Base-by-base conservation (phyloP, 306 rosid genomes). In the Delonix regia region DNA sequence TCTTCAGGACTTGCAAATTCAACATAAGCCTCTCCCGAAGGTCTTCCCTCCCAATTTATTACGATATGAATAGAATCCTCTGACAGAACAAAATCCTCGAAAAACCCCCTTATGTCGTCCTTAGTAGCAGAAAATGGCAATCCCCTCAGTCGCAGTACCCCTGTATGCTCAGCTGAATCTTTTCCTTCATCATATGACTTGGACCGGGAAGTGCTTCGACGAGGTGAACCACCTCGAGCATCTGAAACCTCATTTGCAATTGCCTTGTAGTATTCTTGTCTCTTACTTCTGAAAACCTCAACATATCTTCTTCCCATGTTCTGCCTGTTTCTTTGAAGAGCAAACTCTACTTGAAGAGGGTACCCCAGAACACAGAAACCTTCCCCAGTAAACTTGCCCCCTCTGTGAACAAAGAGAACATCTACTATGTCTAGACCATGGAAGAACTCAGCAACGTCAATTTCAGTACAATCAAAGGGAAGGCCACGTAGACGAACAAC, bases 221-320 rank as follows among this genome's bases (percentile, higher is more conserved):
- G 91, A 3, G 97, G 98, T 27, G 98, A 92, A 68, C 92, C 84
- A 25, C 93, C 89, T 45, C 90, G 90, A 33, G 90, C 70, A 60
- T 90, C 97, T 5, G 87, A 85, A 78, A 92, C 93, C 84, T 94
- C 97, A 45, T 85, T 82, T 11, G 97, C 97, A 69, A 94, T 87
- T 24, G 97, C 98, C 88, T 89, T 94, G 67, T 94, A 94, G 87
- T 94, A 94, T 78, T 94, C 98, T 84, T 94, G 98, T 78, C 98
- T 89, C 90, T 89, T 94, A 59, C 97, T 94, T 85, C 97, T 85
- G 89, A 89, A 94, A 73, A 94, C 93, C 85, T 94, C 98, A 27
- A 92, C 96, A 53, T 94, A 94, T 84, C 98, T 86, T 86, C 94
- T 87, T 51, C 97, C 97, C 82, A 94, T 88, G 80, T 92, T 94